Base-by-base conservation (phyloP, 148 eudicot species). In the Rheum nobile region DNA sequence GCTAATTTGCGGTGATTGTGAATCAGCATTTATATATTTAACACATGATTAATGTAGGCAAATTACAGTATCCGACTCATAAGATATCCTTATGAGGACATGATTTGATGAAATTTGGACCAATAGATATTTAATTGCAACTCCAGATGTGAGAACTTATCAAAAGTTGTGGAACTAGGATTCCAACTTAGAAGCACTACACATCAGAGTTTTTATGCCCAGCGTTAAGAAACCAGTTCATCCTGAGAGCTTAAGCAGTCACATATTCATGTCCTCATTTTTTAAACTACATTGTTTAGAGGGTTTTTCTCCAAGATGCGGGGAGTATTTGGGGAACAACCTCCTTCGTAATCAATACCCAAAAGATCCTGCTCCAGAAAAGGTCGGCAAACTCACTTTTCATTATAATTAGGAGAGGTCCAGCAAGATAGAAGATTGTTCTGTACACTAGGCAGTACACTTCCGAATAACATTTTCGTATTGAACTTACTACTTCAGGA, bases 401-500 rank as follows among this genome's bases (percentile, higher is more conserved):
- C 6, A 26, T 26, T 26, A 57, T 57, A 11, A 24, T 26, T 28
- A 65, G 41, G 21, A 31, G 70, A 14, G 22, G 39, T 65, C 38
- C 41, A 34, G 70, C 39, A 65, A 31, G 19, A 61, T 13, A 61
- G 8, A 28, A 54, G 26, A 54, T 22, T 57, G 67, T 57, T 19
- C 9, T 34, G 24, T 65, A 16, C 70, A 32, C 41, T 65, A 17
- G 29, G 4, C 72, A 71, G 28, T 38, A 69, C 17, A 24, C 46
- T 69, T n/a, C 44, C 13, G 21, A 37, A 31, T 19, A 69, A 19
- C 19, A 16, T 28, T 69, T 8, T 71, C 16, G 19, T 35, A 22
- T 19, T 22, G 61, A 59, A 86, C 86, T 72, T 89, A 94, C 98
- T 91, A 81, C 86, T 76, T 94, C 98, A 83, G 90, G 91, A 73